A percentile compares a stretch with the other conserved stretches of the same genome.
Evolutionary conservation across 2,329 filamentous ascomycete species (phyloP).

Genomic region (Ascochyta lentis): DNA sequence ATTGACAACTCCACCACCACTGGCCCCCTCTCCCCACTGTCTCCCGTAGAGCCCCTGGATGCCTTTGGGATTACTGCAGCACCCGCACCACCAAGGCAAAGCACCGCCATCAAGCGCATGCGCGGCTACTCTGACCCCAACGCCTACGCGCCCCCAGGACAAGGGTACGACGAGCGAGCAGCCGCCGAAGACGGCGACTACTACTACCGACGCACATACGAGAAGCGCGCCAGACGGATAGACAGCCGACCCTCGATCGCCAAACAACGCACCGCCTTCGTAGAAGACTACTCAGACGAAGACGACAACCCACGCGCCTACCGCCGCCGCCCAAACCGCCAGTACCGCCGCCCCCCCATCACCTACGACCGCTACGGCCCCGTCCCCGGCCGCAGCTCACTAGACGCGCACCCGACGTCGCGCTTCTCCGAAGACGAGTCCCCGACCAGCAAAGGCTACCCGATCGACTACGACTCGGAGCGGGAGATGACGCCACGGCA

Average conservation of each 20-base stretch:
- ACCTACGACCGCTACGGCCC: constrained; percentile 30
- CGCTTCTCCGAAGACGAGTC: constrained; percentile 28
- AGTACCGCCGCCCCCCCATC: constrained; percentile 35
- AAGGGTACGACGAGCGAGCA: constrained; percentile 9
- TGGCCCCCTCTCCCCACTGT: constrained; percentile 22
- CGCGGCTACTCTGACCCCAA: constrained; percentile 23
- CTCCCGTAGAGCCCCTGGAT: constrained; percentile 17
- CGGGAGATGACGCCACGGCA: constrained; percentile 24
- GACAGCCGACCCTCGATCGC: constrained; percentile 8
- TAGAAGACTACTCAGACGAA: constrained; percentile 41
- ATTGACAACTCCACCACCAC: constrained; percentile 17
- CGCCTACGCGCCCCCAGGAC: constrained; percentile 13
- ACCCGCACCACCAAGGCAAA: constrained; percentile 12
- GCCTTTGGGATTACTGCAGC: constrained; percentile 10
- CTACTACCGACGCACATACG: constrained; percentile 19
- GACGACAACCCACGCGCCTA: constrained; percentile 33
- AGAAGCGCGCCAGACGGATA: constrained; percentile 13
- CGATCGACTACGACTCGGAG: constrained; percentile 35
- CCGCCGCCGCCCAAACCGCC: constrained; percentile 32
- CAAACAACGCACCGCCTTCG: constrained; percentile 23
- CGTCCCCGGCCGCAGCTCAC: constrained; percentile 21
- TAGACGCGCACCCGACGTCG: constrained; percentile 21
- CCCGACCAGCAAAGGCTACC: constrained; percentile 27
- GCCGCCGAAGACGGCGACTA: constrained; percentile 20
- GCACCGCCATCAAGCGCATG: constrained; percentile 11